Evolutionary conservation across 306 rosid species (phyloP), one percentile per base, ranked within the genome.

Genomic region (Cotoneaster glaucophyllus): DNA sequence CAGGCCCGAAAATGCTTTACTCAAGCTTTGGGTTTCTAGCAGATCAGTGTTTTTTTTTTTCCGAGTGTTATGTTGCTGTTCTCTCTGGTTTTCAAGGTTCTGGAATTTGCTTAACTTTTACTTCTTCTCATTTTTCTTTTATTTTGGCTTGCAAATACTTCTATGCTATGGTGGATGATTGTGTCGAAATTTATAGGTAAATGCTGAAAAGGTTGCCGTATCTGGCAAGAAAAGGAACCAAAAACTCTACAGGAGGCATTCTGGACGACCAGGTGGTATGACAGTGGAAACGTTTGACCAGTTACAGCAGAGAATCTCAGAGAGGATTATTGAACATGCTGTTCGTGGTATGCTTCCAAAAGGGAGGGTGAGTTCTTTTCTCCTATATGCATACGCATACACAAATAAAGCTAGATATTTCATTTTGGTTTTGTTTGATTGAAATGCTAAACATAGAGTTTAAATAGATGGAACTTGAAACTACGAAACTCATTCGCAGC

Each of bases 341-440:
- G 99, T 96, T 82, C 97, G 97, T 14, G 99, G 99, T 50, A 96
- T 96, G 99, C 99, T 96, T 84, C 99, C 99, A 5, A 96, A 96
- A 79, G 98, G 97, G 73, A 90, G 99, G 97, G 99, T 96, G 83
- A 80, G 99, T 85, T 67, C 75, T 28, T 70, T 28, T 59, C 28
- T 17, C 70, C 43, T 50, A 54, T 11, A 9, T 45, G 10, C n/a
- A 4, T 7, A 57, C 18, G 34, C 50, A 28, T 39, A 26, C 14
- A 50, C 39, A 34, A 64, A 32, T 11, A 61, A 50, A 31, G 53
- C 39, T 12, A 1, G 8, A 15, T 26, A 15, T 15, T 32, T 43
- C 67, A 28, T 17, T 39, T n/a, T 48, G n/a, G 39, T 0, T 13
- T 9, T 32, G 43, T 24, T 10, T 15, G 15, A 18, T 58, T 68